Base-by-base conservation (phyloP, 495 filamentous ascomycete species). In the Talaromyces nanjingensis region DNA sequence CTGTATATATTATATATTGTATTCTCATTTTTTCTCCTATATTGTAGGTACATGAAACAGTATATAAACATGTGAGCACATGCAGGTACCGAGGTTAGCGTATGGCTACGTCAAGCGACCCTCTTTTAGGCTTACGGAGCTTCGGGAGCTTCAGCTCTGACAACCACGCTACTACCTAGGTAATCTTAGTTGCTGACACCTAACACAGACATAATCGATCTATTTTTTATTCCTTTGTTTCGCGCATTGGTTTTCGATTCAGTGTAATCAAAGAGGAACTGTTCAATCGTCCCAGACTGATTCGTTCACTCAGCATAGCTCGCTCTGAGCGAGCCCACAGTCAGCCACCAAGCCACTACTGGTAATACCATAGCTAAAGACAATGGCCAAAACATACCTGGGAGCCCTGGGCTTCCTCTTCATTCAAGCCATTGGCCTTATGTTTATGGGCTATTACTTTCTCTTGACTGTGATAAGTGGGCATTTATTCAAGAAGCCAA, bases 381-480 rank as follows among this genome's bases (percentile, higher is more conserved):
- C 9, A 52, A 76, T 78, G 73, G 70, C 62, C 12, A 70, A 65
- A 27, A 49, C 49, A 34, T 53, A 74, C 22, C 16, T 63, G 12
- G 64, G 61, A 18, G 49, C 53, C 29, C 54, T 78, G 24, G 62
- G 59, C 57, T 59, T 61, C 39, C 60, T 57, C n/a, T 37, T 70
- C 8, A 59, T 66, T 6, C 71, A 72, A 52, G 57, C 58, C 22
- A 78, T 79, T 69, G 78, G 78, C n/a, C 25, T 81, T 6, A 71
- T 75, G 49, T 69, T 66, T 12, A 20, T 80, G 34, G 2, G 70
- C 29, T 45, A 73, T 4, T 79, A 78, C 60, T 68, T 49, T 8
- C 2, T 66, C 6, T 58, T 70, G 3, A 66, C 73, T 31, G 63
- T 74, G 2, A 55, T 16, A 8, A 63, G 42, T 11, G 77, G 77